Conservation (phyloP, 768 basidiomycete genomes). For the Macrolepiota dolichaula region DNA sequence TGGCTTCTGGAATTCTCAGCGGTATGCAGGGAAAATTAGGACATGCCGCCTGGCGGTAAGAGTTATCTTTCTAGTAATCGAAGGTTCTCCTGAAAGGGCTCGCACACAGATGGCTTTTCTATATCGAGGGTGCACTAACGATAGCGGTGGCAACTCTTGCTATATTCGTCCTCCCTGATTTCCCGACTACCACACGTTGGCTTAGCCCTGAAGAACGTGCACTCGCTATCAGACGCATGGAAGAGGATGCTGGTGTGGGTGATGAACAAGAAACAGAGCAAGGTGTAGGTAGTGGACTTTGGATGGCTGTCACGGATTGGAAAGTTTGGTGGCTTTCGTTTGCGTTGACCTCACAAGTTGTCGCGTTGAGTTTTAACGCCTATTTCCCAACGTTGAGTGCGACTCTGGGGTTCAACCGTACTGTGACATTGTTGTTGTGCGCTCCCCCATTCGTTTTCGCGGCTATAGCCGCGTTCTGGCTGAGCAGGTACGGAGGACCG, state of each 20-base stretch:
- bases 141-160: constrained; percentile 52
- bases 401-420: constrained; percentile 67
- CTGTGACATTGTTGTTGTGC: constrained; percentile 69
- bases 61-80: not conserved
- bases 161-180: constrained; percentile 75
- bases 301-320: constrained; percentile 69
- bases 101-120: constrained; percentile 67
- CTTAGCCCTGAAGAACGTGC: constrained; percentile 57
- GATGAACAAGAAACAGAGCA: constrained; percentile 45
- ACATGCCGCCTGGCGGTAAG: constrained; percentile 73
- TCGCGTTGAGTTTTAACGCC: constrained; percentile 72
- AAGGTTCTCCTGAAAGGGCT: not conserved
- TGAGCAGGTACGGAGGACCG: constrained; percentile 36
- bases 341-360: constrained; percentile 54
- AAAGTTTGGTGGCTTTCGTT: constrained; percentile 82
- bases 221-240: constrained; percentile 62
- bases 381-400: constrained; percentile 76
- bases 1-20: constrained; percentile 77
- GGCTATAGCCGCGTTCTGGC: constrained; percentile 51
- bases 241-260: constrained; percentile 57
- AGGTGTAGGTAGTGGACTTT: constrained; percentile 41
- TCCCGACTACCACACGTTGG: constrained; percentile 69
- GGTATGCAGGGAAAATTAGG: constrained; percentile 77
- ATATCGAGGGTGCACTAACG: constrained; percentile 65
- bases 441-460: constrained; percentile 80